Base-by-base conservation (phyloP, 164 flowering plant species). In the Malania oleifera region DNA sequence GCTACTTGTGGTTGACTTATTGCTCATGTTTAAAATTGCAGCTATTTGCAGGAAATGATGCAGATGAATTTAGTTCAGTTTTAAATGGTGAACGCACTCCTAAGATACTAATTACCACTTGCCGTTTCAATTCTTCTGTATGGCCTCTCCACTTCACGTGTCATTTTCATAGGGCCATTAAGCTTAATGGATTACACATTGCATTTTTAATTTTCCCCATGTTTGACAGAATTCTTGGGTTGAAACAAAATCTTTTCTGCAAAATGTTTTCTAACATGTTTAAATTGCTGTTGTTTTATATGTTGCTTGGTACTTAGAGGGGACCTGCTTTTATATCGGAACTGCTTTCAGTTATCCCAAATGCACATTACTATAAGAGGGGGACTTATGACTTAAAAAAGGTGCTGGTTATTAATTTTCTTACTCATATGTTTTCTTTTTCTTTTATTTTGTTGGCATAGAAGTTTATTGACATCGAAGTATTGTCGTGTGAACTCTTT, bases 31-130 rank as follows among this genome's bases (percentile, higher is more conserved):
- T 9, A n/a, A 9, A 13, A n/a, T 50, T 50, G 29, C 18, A 50
- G 53, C 53, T 50, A 17, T 50, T 23, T 50, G 53, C 53, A 24
- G 53, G 29, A 50, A 50, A 50, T 15, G 53, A 50, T 27, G 53
- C n/a, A 12, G 53, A 50, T 24, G 53, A 50, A 24, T 50, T 50
- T 50, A 50, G 53, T 50, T 23, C 53, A 23, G 14, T 50, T 27
- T 25, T 50, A 3, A 50, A 24, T n/a, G 8, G 6, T 12, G 34
- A 23, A 13, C 15, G 7, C 4, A 7, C 53, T 50, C 29, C 53
- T 7, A 50, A 50, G 29, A 24, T 50, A 50, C n/a, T 50, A 27
- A 24, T 50, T 19, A 50, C 53, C 28, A 50, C 53, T 5, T 50
- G 53, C 29, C 53, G 53, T 50, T 50, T 23, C 34, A 11, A 50